These are phyloP conservation scores for Cucurbita maxima DNA, from an alignment of 306 rosid species.

Conservation along the genomic window DNA sequence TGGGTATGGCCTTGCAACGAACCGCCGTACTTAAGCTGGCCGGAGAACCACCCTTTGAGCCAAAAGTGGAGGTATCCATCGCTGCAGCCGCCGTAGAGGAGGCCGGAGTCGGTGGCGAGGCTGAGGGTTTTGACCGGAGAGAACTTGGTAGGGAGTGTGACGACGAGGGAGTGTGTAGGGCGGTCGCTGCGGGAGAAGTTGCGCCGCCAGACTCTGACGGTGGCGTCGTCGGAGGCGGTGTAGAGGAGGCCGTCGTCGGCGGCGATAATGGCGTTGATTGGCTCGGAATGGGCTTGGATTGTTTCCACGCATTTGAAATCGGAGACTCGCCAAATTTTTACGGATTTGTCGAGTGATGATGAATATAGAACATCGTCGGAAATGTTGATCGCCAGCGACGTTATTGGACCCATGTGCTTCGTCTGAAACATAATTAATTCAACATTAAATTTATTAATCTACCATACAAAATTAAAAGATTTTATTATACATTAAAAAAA, in stretches of 20 bases:
- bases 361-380: conserved; percentile 72
- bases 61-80: conserved; percentile 88
- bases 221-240: conserved; percentile 81
- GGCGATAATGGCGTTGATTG: conserved; percentile 43
- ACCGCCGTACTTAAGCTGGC: conserved; percentile 76
- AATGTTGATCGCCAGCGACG: conserved; percentile 63
- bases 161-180: conserved; percentile 64
- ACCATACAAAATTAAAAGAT: too few relatives aligned
- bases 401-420: conserved; percentile 66
- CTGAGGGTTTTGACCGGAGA: conserved; percentile 68
- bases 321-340: conserved; percentile 70
- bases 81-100: conserved; percentile 71
- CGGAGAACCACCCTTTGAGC: conserved; percentile 69
- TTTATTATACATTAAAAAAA: too few relatives aligned
- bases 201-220: conserved; percentile 67
- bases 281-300: conserved; percentile 55
- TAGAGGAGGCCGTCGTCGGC: conserved; percentile 65
- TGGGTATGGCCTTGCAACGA: conserved; percentile 91
- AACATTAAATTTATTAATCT: too few relatives aligned
- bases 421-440: conserved; percentile 15
- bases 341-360: conserved; percentile 69
- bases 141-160: conserved; percentile 53
- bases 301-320: conserved; percentile 87
- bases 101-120: conserved; percentile 30
- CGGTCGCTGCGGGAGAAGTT: conserved; percentile 48